Percentiles rank a stretch among this genome's conserved stretches.
phyloP scores from a whole-genome alignment of 2,329 filamentous ascomycete genomes.

The Aureobasidium sp. region DNA sequence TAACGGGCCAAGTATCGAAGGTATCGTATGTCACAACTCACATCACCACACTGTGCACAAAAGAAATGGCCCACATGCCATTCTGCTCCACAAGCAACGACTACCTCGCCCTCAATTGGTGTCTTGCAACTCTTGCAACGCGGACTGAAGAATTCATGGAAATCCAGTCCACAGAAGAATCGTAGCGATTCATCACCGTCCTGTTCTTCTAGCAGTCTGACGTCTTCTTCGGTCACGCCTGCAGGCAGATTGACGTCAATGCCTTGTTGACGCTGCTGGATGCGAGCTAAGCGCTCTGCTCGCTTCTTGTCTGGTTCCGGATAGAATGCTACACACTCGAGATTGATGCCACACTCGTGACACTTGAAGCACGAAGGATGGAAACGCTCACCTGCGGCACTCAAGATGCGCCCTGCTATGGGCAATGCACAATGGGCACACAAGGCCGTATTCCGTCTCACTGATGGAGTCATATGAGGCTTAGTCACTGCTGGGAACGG shows the following conservation, averaged over 20 bases:
- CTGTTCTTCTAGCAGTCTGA: constrained; percentile 25
- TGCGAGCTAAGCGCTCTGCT: constrained; percentile 65
- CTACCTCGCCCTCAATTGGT: constrained; percentile 89
- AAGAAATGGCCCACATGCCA: constrained; percentile 99
- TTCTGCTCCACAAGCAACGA: constrained; percentile 87
- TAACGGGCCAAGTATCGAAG: not conserved
- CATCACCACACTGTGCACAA: constrained; percentile 93
- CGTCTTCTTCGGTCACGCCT: constrained; percentile 52
- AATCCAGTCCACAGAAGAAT: constrained; percentile 98
- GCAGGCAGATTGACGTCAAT: constrained; percentile 49
- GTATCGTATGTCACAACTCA: constrained; percentile 24
- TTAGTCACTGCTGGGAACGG: constrained; percentile 13
- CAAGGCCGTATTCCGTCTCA: constrained; percentile 55
- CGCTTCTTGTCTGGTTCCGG: constrained; percentile 75
- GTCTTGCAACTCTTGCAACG: constrained; percentile 95
- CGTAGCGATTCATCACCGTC: constrained; percentile 68
- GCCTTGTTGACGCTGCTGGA: constrained; percentile 52
- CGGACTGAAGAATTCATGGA: constrained; percentile 88
- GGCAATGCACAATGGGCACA: constrained; percentile 79
- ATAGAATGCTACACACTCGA: constrained; percentile 95
- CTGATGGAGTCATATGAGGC: constrained; percentile 39
- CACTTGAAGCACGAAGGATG: constrained; percentile 92
- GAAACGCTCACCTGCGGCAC: constrained; percentile 73
- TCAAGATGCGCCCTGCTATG: constrained; percentile 86
- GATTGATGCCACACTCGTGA: constrained; percentile 74